phyloP scores from a whole-genome alignment of 169 alveolate species.

The Cryptosporidium parvum region DNA sequence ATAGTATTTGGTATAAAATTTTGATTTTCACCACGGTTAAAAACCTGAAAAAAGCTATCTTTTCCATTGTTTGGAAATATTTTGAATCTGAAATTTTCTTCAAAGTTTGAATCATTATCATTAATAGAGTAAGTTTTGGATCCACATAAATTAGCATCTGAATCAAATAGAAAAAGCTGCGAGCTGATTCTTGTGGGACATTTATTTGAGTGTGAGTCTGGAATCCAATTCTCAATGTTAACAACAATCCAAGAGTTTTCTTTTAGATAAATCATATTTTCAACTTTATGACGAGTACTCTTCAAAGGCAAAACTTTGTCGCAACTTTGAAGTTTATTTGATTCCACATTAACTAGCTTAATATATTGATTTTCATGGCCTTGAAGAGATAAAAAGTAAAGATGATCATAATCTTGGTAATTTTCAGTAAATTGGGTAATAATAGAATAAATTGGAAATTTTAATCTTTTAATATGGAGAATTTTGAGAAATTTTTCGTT shows the following conservation, averaged over 20 bases:
- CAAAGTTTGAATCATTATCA: neutral
- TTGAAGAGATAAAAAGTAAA: neutral
- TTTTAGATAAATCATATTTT: slow-evolving; percentile 28
- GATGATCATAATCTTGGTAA: neutral
- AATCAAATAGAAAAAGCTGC: slow-evolving; percentile 10
- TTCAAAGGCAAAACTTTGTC: slow-evolving; percentile 18
- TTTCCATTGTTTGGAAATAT: slow-evolving; percentile 30
- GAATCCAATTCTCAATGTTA: neutral
- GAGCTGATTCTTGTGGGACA: neutral
- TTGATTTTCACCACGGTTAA: neutral
- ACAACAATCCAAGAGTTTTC: slow-evolving; percentile 2
- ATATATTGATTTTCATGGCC: neutral
- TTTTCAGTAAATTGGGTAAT: slow-evolving; percentile 6
- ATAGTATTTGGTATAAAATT: neutral
- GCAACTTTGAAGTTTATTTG: neutral
- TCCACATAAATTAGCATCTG: slow-evolving; percentile 9
- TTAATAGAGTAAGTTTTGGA: neutral
- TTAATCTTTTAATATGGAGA: slow-evolving; percentile 2
- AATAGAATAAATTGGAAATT: slow-evolving; percentile 27
- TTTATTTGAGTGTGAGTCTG: neutral
- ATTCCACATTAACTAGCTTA: neutral
- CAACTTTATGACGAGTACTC: neutral
- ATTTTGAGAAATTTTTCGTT: neutral
- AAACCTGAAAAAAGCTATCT: slow-evolving; percentile 19
- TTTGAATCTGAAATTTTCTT: neutral